Evolutionary conservation across 805 yeast species (phyloP), one percentile per base, ranked within the genome.

Genomic region (Hanseniaspora mollemarum): DNA sequence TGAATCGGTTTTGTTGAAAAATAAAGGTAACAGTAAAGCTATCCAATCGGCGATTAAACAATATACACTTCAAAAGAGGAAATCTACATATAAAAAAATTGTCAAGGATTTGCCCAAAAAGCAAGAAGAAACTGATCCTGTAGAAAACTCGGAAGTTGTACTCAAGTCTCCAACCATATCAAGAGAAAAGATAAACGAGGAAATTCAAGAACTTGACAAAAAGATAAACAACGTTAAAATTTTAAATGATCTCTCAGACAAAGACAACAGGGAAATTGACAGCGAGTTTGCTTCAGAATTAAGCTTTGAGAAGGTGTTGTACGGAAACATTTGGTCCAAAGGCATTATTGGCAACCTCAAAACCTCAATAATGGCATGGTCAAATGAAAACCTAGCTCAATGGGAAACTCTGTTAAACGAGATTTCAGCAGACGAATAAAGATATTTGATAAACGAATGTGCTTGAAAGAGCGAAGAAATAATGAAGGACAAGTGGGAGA

Each of bases 141-240:
- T 44, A 59, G 59, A 37, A 70, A 66, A 53, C 7, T 16, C 58
- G 43, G 66, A 61, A 36, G 65, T 70, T 1, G 19, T 16, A 8
- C 24, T 18, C 4, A 35, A 35, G 22, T 35, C 24, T 16, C 39
- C 21, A n/a, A 35, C 42, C 45, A 59, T 35, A 18, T 25, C 51
- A 13, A 26, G 41, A 40, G 46, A 40, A 19, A 48, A 48, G 19
- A 7, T 48, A 19, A 26, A 40, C 7, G 21, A 18, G 7, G 46
- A 48, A 28, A 24, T 35, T 8, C 22, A 24, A n/a, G 46, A 48
- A 21, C 16, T 48, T 12, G 26, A 24, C 10, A 48, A 40, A 16
- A 48, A 40, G 18, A 21, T 48, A 10, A 32, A 33, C 18, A 42
- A 46, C 16, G 25, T 39, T 18, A 19, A 24, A 6, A 40, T 40